phyloP scores from a whole-genome alignment of 2,329 filamentous ascomycete species.

The Stagonosporopsis chrysanthemi region DNA sequence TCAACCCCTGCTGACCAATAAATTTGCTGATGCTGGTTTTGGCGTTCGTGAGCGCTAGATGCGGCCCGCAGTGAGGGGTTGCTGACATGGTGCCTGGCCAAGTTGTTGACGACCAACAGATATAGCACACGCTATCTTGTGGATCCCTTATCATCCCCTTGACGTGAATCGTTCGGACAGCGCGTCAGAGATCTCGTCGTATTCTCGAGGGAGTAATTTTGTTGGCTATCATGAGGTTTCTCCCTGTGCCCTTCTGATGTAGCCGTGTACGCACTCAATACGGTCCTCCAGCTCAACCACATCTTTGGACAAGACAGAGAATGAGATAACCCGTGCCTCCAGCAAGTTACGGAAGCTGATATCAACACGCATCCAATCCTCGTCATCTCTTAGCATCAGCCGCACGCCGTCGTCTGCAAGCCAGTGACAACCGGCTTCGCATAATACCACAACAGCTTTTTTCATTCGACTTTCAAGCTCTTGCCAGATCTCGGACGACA shows the following conservation, averaged over 20 bases:
- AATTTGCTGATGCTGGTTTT: not conserved
- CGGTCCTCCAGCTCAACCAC: not conserved
- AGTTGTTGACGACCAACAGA: not conserved
- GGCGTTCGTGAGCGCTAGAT: too few relatives aligned
- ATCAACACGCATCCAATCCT: conserved; percentile 41
- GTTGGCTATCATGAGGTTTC: too few relatives aligned
- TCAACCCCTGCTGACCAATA: not conserved
- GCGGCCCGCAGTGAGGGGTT: not conserved
- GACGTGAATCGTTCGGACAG: too few relatives aligned
- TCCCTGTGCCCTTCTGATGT: not conserved
- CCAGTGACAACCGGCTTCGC: conserved; percentile 49
- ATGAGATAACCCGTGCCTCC: conserved; percentile 27
- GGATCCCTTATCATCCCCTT: too few relatives aligned
- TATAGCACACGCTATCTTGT: too few relatives aligned
- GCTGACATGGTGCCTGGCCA: not conserved
- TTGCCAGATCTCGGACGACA: conserved; percentile 37
- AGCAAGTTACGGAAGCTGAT: conserved; percentile 30
- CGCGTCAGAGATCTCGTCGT: too few relatives aligned
- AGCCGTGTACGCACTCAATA: not conserved
- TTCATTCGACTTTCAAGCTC: conserved; percentile 47
- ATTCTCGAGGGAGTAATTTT: too few relatives aligned
- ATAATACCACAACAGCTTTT: conserved; percentile 48
- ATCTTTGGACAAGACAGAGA: conserved; percentile 25
- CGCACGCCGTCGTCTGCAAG: conserved; percentile 51
- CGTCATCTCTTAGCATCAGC: conserved; percentile 40